A percentile compares a stretch with the other conserved stretches of the same genome.
Conservation (phyloP, 352 stramenopile species). For the Bremia lactucae region DNA sequence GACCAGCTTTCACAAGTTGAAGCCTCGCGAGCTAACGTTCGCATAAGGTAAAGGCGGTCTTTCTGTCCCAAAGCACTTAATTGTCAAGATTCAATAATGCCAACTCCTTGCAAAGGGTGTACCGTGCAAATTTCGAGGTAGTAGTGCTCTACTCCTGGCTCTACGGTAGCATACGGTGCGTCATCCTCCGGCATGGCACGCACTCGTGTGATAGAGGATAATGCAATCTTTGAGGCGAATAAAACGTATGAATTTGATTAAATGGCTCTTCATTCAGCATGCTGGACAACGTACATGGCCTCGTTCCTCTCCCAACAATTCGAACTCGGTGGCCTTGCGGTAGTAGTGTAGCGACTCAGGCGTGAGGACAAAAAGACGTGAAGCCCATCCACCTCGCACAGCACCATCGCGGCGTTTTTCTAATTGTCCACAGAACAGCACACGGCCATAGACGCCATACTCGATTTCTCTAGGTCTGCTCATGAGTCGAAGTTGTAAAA, state of each 20-base stretch:
- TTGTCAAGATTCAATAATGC: background rate
- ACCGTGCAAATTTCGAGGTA: conserved; percentile 78
- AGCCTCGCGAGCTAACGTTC: conserved; percentile 45
- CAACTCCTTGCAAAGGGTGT: background rate
- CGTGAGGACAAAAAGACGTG: conserved; percentile 73
- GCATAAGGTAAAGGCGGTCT: conserved; percentile 69
- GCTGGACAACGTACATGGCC: conserved; percentile 32
- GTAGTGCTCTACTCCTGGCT: conserved; percentile 57
- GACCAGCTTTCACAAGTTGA: conserved; percentile 80
- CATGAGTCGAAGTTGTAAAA: no score
- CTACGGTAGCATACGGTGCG: conserved; percentile 32
- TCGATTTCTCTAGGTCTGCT: conserved; percentile 21
- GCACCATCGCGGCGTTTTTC: conserved; percentile 70
- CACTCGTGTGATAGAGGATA: conserved; percentile 53
- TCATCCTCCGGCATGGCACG: conserved; percentile 74
- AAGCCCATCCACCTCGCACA: conserved; percentile 61
- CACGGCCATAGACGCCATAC: conserved; percentile 60
- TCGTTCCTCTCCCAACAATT: conserved; percentile 72
- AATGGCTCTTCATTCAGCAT: background rate
- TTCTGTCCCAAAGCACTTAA: conserved; percentile 23
- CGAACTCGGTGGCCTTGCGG: conserved; percentile 54
- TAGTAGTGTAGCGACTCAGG: conserved; percentile 75
- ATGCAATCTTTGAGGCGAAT: conserved; percentile 29
- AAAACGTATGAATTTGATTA: background rate
- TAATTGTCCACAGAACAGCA: conserved; percentile 65